Evolutionary conservation across 1,139 yeast species (phyloP).

Genomic region (Suhomyces taliae): DNA sequence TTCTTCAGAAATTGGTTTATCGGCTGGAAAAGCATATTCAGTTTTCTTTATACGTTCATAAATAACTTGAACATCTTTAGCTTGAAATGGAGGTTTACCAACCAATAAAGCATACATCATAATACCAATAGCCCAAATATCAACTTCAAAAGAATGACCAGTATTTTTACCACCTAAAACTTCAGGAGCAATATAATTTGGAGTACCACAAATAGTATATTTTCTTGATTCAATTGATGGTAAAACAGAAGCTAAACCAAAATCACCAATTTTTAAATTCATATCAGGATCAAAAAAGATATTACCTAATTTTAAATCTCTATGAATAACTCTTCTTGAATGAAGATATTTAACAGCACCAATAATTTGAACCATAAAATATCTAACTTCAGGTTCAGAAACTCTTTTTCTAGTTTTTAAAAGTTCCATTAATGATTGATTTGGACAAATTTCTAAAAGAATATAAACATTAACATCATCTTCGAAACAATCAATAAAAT

Average conservation of each 20-base stretch:
- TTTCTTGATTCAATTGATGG: constrained; percentile 69
- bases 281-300: constrained; percentile 89
- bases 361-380: constrained; percentile 84
- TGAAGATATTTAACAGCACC: constrained; percentile 95
- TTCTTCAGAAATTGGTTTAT: constrained; percentile 64
- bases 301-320: constrained; percentile 93
- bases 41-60: constrained; percentile 88
- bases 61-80: constrained; percentile 89
- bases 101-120: constrained; percentile 88
- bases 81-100: constrained; percentile 97
- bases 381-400: constrained; percentile 90
- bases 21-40: constrained; percentile 79
- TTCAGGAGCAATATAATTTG: constrained; percentile 97
- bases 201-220: constrained; percentile 95
- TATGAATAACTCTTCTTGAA: constrained; percentile 87
- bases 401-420: constrained; percentile 78
- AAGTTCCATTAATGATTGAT: constrained; percentile 90
- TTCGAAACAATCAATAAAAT: constrained; percentile 92
- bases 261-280: constrained; percentile 94
- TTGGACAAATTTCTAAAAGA: constrained; percentile 89
- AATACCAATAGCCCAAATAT: constrained; percentile 95
- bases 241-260: constrained; percentile 90
- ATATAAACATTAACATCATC: constrained; percentile 93
- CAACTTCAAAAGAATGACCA: constrained; percentile 94
- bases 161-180: constrained; percentile 83